phyloP scores from a whole-genome alignment of 306 rosid genomes.

The Nissolia schottii region DNA sequence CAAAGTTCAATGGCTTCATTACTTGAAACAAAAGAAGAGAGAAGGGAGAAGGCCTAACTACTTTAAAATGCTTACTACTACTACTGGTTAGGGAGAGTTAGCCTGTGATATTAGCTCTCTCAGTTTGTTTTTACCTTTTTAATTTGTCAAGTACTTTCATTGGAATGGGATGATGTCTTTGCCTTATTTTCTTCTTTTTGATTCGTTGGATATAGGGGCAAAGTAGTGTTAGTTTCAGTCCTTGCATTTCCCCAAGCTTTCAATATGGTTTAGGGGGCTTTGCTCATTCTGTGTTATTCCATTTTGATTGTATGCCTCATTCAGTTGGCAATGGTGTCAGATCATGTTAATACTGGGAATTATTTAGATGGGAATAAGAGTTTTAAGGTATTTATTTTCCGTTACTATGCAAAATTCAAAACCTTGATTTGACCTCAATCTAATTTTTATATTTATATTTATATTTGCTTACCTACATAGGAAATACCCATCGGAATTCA shows the following conservation, averaged over 20 bases:
- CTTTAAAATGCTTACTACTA: constrained; percentile 9
- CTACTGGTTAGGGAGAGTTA: constrained; percentile 28
- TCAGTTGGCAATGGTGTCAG: constrained; percentile 2
- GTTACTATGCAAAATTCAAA: not conserved
- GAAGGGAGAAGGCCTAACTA: constrained; percentile 33
- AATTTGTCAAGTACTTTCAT: constrained; percentile 30
- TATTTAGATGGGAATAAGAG: constrained; percentile 19
- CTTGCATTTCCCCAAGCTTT: not conserved
- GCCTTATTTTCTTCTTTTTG: constrained; percentile 37
- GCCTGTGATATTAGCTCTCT: constrained; percentile 35
- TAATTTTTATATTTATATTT: not conserved
- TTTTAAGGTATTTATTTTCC: not conserved
- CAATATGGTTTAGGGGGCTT: constrained; percentile 18
- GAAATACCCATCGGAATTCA: not conserved
- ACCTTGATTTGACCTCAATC: not conserved
- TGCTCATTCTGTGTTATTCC: constrained; percentile 7
- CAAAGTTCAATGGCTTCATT: constrained; percentile 16
- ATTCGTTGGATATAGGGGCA: constrained; percentile 26
- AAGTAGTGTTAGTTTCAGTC: constrained; percentile 27
- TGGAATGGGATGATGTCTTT: constrained; percentile 27
- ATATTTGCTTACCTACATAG: not conserved
- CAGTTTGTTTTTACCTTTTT: constrained; percentile 1
- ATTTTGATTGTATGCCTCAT: constrained; percentile 9
- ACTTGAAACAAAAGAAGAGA: constrained; percentile 17
- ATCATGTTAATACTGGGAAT: constrained; percentile 14